Evolutionary conservation across 257 asterid genomes (phyloP).

Genomic region (Fraxinus cuspidata): DNA sequence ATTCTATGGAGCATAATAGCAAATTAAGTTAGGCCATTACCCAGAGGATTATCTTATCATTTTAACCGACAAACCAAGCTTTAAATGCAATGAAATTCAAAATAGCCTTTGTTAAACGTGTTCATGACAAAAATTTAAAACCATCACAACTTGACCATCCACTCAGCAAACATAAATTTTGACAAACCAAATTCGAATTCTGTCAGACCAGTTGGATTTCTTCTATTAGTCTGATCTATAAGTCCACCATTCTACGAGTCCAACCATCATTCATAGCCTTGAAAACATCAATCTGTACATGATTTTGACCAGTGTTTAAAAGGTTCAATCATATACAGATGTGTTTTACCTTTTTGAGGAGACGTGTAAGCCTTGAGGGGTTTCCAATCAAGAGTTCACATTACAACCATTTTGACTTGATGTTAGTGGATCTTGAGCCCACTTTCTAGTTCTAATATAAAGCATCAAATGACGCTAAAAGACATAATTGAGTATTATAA

Average conservation of each 20-base stretch:
- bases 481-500: not conserved
- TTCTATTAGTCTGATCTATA: not conserved
- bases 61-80: not conserved
- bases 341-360: not conserved
- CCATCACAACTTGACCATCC: not conserved
- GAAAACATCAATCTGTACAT: not conserved
- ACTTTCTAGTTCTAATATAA: not conserved
- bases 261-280: not conserved
- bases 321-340: not conserved
- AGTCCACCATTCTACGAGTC: not conserved
- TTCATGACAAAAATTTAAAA: not conserved
- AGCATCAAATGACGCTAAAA: not conserved
- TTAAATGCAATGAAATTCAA: not conserved
- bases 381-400: not conserved
- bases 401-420: not conserved
- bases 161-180: not conserved
- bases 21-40: not conserved
- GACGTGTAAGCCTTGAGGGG: not conserved
- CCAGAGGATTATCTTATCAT: not conserved
- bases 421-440: slow-evolving; percentile 1
- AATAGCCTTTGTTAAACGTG: not conserved
- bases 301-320: not conserved
- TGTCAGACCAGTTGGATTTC: not conserved
- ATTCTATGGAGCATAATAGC: not conserved
- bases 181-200: not conserved